Evolutionary conservation across 106 monocot genomes (phyloP).

Genomic region (Allium cepa): DNA sequence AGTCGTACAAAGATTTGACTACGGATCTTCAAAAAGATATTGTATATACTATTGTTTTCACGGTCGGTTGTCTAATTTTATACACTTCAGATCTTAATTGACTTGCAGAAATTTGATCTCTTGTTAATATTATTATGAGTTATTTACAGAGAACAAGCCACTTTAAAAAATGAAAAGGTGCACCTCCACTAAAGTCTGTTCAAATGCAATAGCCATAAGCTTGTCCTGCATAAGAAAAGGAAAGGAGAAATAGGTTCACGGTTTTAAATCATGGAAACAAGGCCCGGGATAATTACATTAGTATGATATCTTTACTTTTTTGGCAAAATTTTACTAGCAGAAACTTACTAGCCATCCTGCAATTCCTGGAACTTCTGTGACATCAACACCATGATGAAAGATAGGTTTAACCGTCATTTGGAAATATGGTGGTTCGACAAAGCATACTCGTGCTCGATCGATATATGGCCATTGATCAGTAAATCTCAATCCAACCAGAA

Average conservation of each 20-base stretch:
- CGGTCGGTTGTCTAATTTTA: background rate
- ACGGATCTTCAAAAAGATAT: too few species aligned
- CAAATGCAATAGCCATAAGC: slow-evolving; percentile 75
- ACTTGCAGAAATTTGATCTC: too few species aligned
- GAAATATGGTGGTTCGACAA: slow-evolving; percentile 83
- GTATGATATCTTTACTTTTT: too few species aligned
- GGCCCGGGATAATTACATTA: background rate
- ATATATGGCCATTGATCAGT: slow-evolving; percentile 76
- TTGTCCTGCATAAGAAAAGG: slow-evolving; percentile 48
- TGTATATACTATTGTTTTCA: too few species aligned
- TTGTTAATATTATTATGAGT: too few species aligned
- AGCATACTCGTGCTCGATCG: slow-evolving; percentile 69
- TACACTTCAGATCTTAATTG: background rate
- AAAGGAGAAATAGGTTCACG: background rate
- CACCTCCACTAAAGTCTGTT: slow-evolving; percentile 86
- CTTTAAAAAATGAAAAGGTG: background rate
- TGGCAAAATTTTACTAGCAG: background rate
- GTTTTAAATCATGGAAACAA: too few species aligned
- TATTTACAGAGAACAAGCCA: slow-evolving; percentile 6
- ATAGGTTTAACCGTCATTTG: slow-evolving; percentile 92
- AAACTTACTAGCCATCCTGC: slow-evolving; percentile 81
- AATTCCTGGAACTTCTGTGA: slow-evolving; percentile 91
- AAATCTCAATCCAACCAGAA: slow-evolving; percentile 78
- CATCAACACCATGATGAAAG: slow-evolving; percentile 77
- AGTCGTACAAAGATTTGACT: too few species aligned